phyloP scores from a whole-genome alignment of 192 early-diverging fungal genomes.

The Diversispora eburnea region DNA sequence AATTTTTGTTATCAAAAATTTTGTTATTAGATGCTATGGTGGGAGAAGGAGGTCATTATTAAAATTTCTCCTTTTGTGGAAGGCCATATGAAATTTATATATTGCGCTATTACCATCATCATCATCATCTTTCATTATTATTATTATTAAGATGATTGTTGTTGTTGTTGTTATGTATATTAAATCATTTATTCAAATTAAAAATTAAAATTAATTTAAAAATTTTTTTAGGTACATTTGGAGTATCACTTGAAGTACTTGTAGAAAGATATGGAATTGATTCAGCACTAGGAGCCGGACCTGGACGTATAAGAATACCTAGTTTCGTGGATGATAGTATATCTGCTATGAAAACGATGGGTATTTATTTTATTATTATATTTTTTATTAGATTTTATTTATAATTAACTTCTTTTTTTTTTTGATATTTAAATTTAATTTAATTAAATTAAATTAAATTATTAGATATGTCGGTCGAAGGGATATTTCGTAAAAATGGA shows the following conservation, averaged over 20 bases:
- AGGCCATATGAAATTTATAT: too few species aligned
- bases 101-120: too few species aligned
- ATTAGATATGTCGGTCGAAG: conserved; percentile 72
- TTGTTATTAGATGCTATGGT: too few species aligned
- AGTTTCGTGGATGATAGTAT: conserved; percentile 82
- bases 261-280: conserved; percentile 82
- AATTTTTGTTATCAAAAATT: too few species aligned
- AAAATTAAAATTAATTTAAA: conserved; percentile 17
- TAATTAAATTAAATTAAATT: background rate
- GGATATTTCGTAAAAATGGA: conserved; percentile 97
- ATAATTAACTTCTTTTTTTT: conserved; percentile 6
- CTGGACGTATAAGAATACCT: conserved; percentile 72
- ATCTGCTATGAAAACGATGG: conserved; percentile 68
- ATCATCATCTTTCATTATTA: too few species aligned
- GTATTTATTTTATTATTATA: conserved; percentile 37
- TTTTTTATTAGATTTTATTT: background rate
- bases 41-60: too few species aligned
- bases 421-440: background rate
- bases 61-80: too few species aligned
- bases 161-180: background rate
- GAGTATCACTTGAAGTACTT: conserved; percentile 79
- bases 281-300: conserved; percentile 64
- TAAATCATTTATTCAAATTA: background rate
- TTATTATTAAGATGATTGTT: too few species aligned
- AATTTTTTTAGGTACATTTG: conserved; percentile 75